Evolutionary conservation across 331 rosid species (phyloP).

Genomic region (Malus hybrid): DNA sequence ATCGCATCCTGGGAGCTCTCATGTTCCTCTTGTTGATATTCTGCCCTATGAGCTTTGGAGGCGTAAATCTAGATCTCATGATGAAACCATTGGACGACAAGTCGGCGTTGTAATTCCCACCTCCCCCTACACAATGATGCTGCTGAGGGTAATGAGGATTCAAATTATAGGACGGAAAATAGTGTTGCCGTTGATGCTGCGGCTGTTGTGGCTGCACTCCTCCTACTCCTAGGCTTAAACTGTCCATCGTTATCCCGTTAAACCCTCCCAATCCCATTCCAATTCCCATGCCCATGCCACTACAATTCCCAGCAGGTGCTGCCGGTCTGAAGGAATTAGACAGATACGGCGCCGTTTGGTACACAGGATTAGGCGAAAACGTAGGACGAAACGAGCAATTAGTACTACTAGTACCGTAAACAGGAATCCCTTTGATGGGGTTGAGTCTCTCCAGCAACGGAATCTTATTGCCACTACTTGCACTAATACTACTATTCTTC

Average conservation of each 20-base stretch:
- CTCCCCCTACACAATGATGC: conserved; percentile 21
- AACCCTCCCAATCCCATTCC: conserved; percentile 8
- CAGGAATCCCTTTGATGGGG: conserved; percentile 65
- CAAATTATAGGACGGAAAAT: conserved; percentile 16
- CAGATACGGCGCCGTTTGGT: conserved; percentile 23
- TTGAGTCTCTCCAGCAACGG: conserved; percentile 20
- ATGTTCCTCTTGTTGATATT: conserved; percentile 40
- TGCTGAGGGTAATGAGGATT: conserved; percentile 17
- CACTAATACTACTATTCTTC: neutral
- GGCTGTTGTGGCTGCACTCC: neutral
- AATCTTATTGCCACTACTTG: conserved; percentile 6
- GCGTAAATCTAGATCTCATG: conserved; percentile 45
- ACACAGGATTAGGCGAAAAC: conserved; percentile 6
- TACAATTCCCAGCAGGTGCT: neutral
- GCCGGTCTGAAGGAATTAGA: conserved; percentile 12
- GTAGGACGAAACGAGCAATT: conserved; percentile 9
- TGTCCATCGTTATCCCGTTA: conserved; percentile 47
- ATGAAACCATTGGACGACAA: conserved; percentile 36
- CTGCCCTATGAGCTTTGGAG: conserved; percentile 31
- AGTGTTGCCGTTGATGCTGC: conserved; percentile 16
- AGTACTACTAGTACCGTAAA: conserved; percentile 21
- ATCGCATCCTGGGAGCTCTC: conserved; percentile 96
- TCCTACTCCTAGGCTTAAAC: conserved; percentile 17
- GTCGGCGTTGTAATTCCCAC: conserved; percentile 22
- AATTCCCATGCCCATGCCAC: neutral